Evolutionary conservation across 768 basidiomycete genomes (phyloP), one percentile per base, ranked within the genome.

Genomic region (Scleroderma citrinum): DNA sequence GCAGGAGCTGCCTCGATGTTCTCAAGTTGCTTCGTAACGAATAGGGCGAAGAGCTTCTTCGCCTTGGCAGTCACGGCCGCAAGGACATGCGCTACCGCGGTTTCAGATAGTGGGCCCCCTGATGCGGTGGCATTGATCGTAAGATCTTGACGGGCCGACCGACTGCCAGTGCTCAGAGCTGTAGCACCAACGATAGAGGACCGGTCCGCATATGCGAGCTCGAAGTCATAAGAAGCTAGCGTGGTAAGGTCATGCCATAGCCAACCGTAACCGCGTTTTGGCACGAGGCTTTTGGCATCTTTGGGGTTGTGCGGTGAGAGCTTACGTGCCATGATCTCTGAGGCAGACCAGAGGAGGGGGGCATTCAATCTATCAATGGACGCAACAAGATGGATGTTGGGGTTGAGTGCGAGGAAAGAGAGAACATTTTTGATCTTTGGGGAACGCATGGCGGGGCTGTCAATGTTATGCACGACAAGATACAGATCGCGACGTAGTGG

Each of bases 201-300:
- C n/a, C 76, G 78, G 59, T 87, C 83, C 19, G 78, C 79, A 44
- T 72, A 80, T 0, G 78, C 72, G 34, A 89, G 75, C 63, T 97
- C 93, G 52, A 77, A 75, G 62, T 88, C 83, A 71, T 94, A 96
- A 2, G 88, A 73, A 14, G 69, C 71, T 55, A 93, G 85, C 2
- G 95, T 96, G 3, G 92, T 91, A 20, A 92, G 66, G 66, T 95
- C 91, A 67, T 97, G 91, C 82, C 90, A 91, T 14, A 92, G 70
- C 82, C 89, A 92, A 1, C 80, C 68, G 61, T 80, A 85, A 8
- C 85, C 84, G 30, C 74, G 74, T 31, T 40, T 66, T 49, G 44
- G 65, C 7, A 63, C 48, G 11, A 39, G 29, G 26, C 49, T 42
- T 34, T 45, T 48, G 55, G 47, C 16, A 44, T 37, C 26, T 50